Percentiles rank a stretch among this genome's conserved stretches.
Conservation (phyloP, 371 early-diverging fungal species). For the Zychaea mexicana region DNA sequence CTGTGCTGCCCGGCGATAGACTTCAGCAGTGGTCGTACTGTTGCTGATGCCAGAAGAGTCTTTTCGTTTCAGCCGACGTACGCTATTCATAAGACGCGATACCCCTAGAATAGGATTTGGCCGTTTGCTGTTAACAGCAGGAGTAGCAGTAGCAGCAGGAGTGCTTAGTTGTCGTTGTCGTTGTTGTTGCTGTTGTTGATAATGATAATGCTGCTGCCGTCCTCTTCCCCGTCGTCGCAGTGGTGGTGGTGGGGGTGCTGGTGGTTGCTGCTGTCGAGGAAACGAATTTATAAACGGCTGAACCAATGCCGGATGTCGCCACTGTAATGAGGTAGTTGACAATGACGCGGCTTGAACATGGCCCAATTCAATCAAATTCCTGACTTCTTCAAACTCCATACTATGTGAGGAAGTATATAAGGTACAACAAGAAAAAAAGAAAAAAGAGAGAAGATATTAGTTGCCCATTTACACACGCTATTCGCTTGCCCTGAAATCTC, state of each 20-base stretch:
- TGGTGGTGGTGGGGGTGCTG: neutral
- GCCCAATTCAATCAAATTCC: slow-evolving; percentile 10
- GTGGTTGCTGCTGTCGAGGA: neutral
- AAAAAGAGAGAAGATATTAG: too few species aligned
- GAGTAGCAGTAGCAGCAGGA: too few species aligned
- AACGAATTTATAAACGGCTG: neutral
- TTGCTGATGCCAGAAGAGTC: neutral
- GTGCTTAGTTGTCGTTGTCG: neutral
- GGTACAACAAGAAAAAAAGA: too few species aligned
- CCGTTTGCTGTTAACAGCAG: too few species aligned
- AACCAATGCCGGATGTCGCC: slow-evolving; percentile 6
- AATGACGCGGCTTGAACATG: slow-evolving; percentile 2
- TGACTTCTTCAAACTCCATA: slow-evolving; percentile 14
- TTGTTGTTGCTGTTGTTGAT: too few species aligned
- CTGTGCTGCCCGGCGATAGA: neutral
- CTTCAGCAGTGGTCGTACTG: neutral
- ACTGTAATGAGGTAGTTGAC: neutral
- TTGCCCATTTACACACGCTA: too few species aligned
- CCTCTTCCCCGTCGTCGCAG: neutral
- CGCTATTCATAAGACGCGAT: slow-evolving; percentile 9
- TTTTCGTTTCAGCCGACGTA: slow-evolving; percentile 7
- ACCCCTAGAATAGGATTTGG: slow-evolving; percentile 9
- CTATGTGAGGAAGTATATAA: too few species aligned
- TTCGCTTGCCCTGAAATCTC: too few species aligned
- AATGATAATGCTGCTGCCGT: too few species aligned